Conservation (phyloP, 345 rosid genomes). For the Jatropha curcas region DNA sequence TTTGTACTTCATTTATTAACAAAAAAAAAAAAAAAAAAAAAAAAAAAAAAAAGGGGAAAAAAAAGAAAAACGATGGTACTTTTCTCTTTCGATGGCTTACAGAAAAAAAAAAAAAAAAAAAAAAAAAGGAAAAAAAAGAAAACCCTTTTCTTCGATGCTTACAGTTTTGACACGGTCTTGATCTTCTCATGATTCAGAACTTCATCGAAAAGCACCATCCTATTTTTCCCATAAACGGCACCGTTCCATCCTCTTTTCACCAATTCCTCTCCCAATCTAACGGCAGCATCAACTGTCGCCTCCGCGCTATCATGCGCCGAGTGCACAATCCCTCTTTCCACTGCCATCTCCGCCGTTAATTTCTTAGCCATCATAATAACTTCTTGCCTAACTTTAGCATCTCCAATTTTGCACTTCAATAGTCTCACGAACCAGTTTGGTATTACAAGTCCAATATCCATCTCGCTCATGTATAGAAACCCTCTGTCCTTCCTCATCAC, state of each 20-base stretch:
- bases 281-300: constrained; percentile 26
- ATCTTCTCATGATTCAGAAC: constrained; percentile 4
- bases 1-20: too few relatives aligned
- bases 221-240: constrained; percentile 21
- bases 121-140: too few relatives aligned
- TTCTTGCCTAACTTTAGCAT: constrained; percentile 17
- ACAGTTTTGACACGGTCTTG: not conserved
- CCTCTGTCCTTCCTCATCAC: constrained; percentile 29
- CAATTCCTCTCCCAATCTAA: constrained; percentile 24
- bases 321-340: constrained; percentile 20
- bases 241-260: constrained; percentile 26
- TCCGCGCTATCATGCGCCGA: constrained; percentile 17
- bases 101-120: too few relatives aligned
- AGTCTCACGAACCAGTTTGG: constrained; percentile 25
- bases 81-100: too few relatives aligned
- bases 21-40: too few relatives aligned
- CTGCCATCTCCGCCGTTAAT: constrained; percentile 26
- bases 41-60: too few relatives aligned
- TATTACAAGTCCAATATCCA: constrained; percentile 24
- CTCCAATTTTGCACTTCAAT: constrained; percentile 23
- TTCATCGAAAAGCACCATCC: constrained; percentile 21
- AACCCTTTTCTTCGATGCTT: not conserved
- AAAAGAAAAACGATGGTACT: too few relatives aligned
- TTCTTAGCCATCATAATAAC: constrained; percentile 21
- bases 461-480: constrained; percentile 37